A percentile compares a stretch with the other conserved stretches of the same genome.
Conservation (phyloP, 257 asterid genomes). For the Nicotiana tomentosiformis region DNA sequence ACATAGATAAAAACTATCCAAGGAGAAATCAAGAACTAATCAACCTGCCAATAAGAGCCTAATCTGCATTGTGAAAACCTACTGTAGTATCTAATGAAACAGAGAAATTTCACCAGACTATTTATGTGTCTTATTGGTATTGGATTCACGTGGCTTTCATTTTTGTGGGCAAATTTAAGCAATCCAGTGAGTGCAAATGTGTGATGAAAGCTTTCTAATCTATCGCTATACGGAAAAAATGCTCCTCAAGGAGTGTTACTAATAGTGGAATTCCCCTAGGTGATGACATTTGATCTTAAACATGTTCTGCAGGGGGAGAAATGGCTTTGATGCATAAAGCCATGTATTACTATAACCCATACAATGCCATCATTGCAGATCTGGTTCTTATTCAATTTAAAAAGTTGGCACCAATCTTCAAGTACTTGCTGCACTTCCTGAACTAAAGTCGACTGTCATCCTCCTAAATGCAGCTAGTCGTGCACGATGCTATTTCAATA, state of each 20-base stretch:
- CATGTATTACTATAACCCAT: background rate
- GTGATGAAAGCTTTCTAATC: background rate
- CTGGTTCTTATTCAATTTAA: background rate
- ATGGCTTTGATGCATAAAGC: background rate
- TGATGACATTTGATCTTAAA: background rate
- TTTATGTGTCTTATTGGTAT: too few species aligned
- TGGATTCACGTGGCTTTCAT: too few species aligned
- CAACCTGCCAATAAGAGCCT: background rate
- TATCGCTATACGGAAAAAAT: background rate
- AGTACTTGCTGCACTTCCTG: background rate
- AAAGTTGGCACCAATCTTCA: background rate
- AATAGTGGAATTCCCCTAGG: background rate
- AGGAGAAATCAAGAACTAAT: slow-evolving; percentile 4
- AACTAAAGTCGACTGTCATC: background rate
- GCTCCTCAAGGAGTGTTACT: background rate
- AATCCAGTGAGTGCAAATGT: background rate
- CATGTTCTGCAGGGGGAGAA: background rate
- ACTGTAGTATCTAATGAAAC: background rate
- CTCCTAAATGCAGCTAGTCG: background rate
- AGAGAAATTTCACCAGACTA: background rate
- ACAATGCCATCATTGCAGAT: background rate
- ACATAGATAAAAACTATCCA: background rate
- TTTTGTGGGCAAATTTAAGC: too few species aligned
- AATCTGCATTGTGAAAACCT: background rate
- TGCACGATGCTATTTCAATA: background rate